Percentiles rank a stretch among this genome's conserved stretches.
Conservation (phyloP, 2,329 filamentous ascomycete genomes). For the Onygenales sp. region DNA sequence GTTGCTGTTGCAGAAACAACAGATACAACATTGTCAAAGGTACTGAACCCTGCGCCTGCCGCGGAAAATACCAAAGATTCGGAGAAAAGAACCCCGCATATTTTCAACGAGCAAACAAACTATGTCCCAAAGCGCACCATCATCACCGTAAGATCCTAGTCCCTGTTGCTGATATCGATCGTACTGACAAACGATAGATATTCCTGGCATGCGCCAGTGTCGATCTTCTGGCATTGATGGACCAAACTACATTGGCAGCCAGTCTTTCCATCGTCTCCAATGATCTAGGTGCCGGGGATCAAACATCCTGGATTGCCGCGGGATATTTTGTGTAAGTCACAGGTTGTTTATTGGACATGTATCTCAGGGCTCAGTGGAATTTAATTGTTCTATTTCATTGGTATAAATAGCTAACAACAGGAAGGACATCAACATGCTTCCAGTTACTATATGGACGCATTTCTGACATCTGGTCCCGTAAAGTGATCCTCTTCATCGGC, state of each 20-base stretch:
- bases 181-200: conserved; percentile 30
- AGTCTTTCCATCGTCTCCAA: conserved; percentile 48
- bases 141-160: conserved; percentile 35
- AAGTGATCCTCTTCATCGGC: conserved; percentile 46
- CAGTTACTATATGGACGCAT: conserved; percentile 55
- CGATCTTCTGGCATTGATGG: conserved; percentile 47
- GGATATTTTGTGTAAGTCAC: conserved; percentile 52
- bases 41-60: conserved; percentile 11
- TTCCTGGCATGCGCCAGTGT: conserved; percentile 49
- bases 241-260: conserved; percentile 48
- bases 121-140: conserved; percentile 44
- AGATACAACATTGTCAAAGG: neutral
- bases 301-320: conserved; percentile 47
- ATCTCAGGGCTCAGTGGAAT: too few relatives aligned
- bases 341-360: too few relatives aligned
- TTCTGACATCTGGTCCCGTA: conserved; percentile 53
- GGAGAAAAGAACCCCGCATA: conserved; percentile 11
- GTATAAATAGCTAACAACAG: conserved; percentile 63
- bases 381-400: conserved; percentile 41
- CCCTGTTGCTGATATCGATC: neutral
- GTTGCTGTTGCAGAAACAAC: neutral
- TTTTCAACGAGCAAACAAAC: conserved; percentile 49
- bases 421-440: conserved; percentile 60
- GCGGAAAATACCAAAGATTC: neutral
- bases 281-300: conserved; percentile 39